Conservation (phyloP, 768 basidiomycete species). For the Gyrodon lividus region DNA sequence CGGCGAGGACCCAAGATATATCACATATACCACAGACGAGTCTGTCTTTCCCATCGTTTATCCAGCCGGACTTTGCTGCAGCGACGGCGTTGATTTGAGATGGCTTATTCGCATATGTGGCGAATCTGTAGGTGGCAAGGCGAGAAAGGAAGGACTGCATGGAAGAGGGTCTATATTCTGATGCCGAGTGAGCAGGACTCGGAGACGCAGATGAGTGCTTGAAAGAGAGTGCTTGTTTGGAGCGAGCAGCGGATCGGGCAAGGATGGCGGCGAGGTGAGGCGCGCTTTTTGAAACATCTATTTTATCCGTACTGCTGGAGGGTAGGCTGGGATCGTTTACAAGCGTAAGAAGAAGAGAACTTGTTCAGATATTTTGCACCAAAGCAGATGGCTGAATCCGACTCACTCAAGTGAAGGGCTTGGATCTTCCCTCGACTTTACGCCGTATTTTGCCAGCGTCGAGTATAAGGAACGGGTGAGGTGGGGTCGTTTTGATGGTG, state of each 20-base stretch:
- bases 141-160: constrained; percentile 69
- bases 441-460: constrained; percentile 75
- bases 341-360: no score
- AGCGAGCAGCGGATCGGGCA: constrained; percentile 56
- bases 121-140: constrained; percentile 72
- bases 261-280: constrained; percentile 74
- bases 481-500: constrained; percentile 52
- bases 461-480: constrained; percentile 68
- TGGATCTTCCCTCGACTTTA: constrained; percentile 49
- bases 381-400: constrained; percentile 11
- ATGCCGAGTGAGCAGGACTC: constrained; percentile 33
- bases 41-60: constrained; percentile 79
- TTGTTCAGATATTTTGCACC: neutral
- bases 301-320: constrained; percentile 8
- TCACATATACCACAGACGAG: constrained; percentile 71
- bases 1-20: constrained; percentile 71
- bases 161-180: constrained; percentile 80
- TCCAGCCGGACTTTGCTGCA: constrained; percentile 81
- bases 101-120: constrained; percentile 81
- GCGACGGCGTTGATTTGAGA: constrained; percentile 72
- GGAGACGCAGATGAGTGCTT: constrained; percentile 33
- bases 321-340: neutral
- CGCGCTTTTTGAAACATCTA: constrained; percentile 51
- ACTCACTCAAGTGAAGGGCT: constrained; percentile 30
- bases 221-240: constrained; percentile 50